Conservation (phyloP, 306 rosid genomes). For the Quercus glauca region DNA sequence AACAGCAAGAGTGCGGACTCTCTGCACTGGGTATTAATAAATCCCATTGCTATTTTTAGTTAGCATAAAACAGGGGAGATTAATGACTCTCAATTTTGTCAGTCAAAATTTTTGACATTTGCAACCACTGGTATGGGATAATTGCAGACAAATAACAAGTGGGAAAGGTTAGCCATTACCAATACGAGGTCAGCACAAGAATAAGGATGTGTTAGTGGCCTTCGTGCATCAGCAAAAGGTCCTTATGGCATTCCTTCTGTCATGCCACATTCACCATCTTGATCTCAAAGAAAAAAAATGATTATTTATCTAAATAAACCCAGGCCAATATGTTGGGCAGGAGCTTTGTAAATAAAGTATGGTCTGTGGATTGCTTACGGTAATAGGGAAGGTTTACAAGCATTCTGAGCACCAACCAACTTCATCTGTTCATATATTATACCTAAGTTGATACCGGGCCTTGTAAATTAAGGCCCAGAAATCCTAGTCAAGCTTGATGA, state of each 20-base stretch:
- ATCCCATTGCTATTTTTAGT: conserved; percentile 1
- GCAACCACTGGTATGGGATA: background rate
- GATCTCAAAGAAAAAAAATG: background rate
- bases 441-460: background rate
- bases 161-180: background rate
- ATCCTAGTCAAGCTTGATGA: background rate
- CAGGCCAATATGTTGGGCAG: background rate
- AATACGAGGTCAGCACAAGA: background rate
- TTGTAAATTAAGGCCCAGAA: background rate
- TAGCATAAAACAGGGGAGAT: background rate
- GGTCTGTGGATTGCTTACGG: background rate
- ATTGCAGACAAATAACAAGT: background rate
- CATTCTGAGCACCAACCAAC: background rate
- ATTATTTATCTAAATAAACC: background rate
- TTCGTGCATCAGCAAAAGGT: background rate
- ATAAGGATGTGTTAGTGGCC: background rate
- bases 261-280: background rate
- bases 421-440: background rate
- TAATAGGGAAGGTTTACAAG: background rate
- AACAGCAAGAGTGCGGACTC: background rate
- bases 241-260: background rate
- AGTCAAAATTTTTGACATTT: background rate
- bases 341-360: background rate
- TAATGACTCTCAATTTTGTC: background rate
- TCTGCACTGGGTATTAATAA: background rate